Base-by-base conservation (phyloP, 73 alveolate species). In the Paramecium sonneborni region DNA sequence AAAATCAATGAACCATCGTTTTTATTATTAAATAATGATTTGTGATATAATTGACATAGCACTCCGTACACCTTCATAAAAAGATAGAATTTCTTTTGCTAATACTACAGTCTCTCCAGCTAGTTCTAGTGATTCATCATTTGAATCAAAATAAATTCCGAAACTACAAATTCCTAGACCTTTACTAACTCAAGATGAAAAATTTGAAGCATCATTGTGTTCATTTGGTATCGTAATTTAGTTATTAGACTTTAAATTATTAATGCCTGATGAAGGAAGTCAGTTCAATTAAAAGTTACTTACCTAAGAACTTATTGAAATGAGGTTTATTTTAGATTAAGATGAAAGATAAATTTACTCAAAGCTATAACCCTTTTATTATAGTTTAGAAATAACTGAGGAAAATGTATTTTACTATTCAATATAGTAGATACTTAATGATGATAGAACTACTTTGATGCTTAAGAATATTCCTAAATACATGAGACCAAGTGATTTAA, bases 1-100 rank as follows among this genome's bases (percentile, higher is more conserved):
- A 44, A 84, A 84, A 84, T 84, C 20, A 84, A 84, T 84, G 84
- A 67, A 52, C 68, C 68, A 52, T 52, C 34, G 34, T 52, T 52
- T 52, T 52, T 52, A 18, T 15, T 52, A 52, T 52, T 52, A 52
- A 52, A 52, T 52, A 52, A 52, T 52, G 68, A 52, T 52, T 52
- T 52, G 68, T 52, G 68, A 52, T 20, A 52, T 52, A 3, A 52
- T 52, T 52, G 23, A 52, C 18, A 52, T 52, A 4, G 68, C 68
- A 15, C 68, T 52, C 34, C 32, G 34, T 52, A 52, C 68, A 52
- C 34, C 34, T 52, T 30, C 68, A n/a, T 52, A 52, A 52, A 52
- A 52, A 52, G 68, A 52, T n/a, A 6, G 68, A 52, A 18, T 52
- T 52, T 67, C 84, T 30, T 67, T 30, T 24, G 11, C 48, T 14